A percentile compares a stretch with the other conserved stretches of the same genome.
Conservation (phyloP, 2,329 filamentous ascomycete species). For the Neofusicoccum sp. region DNA sequence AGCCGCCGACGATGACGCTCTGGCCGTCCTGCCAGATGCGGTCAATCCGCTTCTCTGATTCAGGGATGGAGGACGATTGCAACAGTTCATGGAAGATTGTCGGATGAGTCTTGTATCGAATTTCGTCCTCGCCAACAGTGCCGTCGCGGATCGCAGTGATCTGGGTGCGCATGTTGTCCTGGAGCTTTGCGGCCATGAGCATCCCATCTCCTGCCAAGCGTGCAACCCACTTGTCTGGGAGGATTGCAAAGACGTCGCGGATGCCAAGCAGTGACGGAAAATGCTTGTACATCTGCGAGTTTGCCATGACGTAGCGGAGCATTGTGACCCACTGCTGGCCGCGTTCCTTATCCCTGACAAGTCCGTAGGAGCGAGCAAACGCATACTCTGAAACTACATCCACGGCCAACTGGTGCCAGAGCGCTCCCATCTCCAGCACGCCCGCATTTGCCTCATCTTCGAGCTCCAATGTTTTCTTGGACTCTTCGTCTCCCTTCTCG, state of each 20-base stretch:
- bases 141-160: conserved; percentile 13
- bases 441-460: conserved; percentile 4
- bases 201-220: not conserved
- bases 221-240: not conserved
- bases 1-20: conserved; percentile 17
- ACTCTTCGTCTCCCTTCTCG: not conserved
- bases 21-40: conserved; percentile 20
- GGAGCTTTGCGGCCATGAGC: not conserved
- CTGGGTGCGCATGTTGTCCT: conserved; percentile 18
- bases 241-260: conserved; percentile 1
- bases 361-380: not conserved
- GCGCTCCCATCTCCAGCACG: conserved; percentile 8
- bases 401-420: conserved; percentile 8
- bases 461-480: not conserved
- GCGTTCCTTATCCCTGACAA: not conserved
- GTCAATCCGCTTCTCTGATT: conserved; percentile 11
- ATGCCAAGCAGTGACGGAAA: conserved; percentile 6
- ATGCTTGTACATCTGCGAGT: conserved; percentile 15
- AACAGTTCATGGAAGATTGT: conserved; percentile 1
- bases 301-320: conserved; percentile 2
- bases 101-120: not conserved
- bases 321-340: conserved; percentile 2
- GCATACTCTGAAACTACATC: not conserved
- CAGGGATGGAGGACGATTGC: conserved; percentile 4
- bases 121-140: not conserved